Evolutionary conservation across 768 basidiomycete species (phyloP).

Genomic region (Boletus patriciae): DNA sequence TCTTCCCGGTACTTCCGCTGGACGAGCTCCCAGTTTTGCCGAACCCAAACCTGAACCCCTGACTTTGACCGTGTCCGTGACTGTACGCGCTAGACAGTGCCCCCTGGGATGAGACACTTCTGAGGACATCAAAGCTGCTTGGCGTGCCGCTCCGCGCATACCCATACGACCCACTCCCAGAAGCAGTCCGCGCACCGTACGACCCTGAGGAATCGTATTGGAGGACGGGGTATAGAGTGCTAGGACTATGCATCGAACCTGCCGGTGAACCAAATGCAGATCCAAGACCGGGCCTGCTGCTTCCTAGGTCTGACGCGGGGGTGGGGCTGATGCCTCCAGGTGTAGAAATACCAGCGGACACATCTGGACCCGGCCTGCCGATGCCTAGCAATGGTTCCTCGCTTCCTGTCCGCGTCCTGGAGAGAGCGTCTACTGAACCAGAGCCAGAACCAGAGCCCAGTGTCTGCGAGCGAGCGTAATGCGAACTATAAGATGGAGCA

Average conservation of each 20-base stretch:
- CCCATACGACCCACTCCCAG: constrained; percentile 25
- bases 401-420: constrained; percentile 30
- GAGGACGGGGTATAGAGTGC: constrained; percentile 3
- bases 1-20: constrained; percentile 20
- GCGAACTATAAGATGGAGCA: constrained; percentile 28
- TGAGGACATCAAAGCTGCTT: constrained; percentile 27
- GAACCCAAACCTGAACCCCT: constrained; percentile 21
- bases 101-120: constrained; percentile 35
- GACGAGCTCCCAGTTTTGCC: constrained; percentile 19
- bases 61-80: constrained; percentile 17
- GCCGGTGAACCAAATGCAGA: constrained; percentile 33
- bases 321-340: constrained; percentile 10
- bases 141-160: constrained; percentile 27
- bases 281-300: constrained; percentile 21
- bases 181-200: constrained; percentile 17
- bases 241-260: constrained; percentile 22
- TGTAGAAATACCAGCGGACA: not conserved
- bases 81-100: constrained; percentile 24
- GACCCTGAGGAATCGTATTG: constrained; percentile 23
- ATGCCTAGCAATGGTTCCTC: constrained; percentile 30
- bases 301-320: constrained; percentile 4
- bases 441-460: constrained; percentile 29
- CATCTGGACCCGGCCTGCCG: constrained; percentile 12
- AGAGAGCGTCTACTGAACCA: constrained; percentile 28
- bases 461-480: constrained; percentile 31